Conservation (phyloP, 192 early-diverging fungal species). For the Rhizophlyctis rosea region DNA sequence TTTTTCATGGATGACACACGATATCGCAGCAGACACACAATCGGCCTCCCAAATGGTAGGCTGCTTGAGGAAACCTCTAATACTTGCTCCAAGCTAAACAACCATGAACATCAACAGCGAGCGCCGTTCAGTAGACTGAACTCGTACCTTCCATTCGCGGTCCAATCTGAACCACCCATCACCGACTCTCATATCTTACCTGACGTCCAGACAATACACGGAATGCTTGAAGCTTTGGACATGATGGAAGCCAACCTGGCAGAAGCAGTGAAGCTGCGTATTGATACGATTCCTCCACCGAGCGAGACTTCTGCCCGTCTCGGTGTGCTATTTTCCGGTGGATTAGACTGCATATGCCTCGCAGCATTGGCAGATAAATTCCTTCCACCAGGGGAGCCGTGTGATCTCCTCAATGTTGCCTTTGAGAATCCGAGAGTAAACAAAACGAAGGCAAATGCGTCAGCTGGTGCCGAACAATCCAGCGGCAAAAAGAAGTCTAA, state of each 20-base stretch:
- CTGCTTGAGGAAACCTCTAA: no score
- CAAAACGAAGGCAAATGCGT: slow-evolving; percentile 15
- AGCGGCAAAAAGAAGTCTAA: slow-evolving; percentile 6
- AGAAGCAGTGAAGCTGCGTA: neutral
- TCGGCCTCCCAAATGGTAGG: no score
- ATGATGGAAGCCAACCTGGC: slow-evolving; percentile 3
- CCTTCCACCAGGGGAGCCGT: slow-evolving; percentile 69
- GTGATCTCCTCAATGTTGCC: slow-evolving; percentile 92
- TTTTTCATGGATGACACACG: no score
- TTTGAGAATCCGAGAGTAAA: slow-evolving; percentile 86
- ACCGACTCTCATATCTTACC: neutral
- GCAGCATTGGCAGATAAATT: slow-evolving; percentile 76
- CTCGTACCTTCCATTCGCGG: slow-evolving; percentile 13
- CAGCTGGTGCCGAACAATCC: no score
- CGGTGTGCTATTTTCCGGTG: slow-evolving; percentile 88
- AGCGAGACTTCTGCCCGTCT: slow-evolving; percentile 41
- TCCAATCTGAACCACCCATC: neutral
- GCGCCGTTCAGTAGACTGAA: slow-evolving; percentile 6
- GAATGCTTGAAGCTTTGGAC: neutral
- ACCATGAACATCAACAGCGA: no score
- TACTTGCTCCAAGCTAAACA: no score
- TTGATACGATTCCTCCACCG: neutral
- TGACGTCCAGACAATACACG: neutral
- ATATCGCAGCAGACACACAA: no score
- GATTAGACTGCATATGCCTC: slow-evolving; percentile 87